phyloP scores from a whole-genome alignment of 1,284 basidiomycete genomes.

The Crepidotus sp. region DNA sequence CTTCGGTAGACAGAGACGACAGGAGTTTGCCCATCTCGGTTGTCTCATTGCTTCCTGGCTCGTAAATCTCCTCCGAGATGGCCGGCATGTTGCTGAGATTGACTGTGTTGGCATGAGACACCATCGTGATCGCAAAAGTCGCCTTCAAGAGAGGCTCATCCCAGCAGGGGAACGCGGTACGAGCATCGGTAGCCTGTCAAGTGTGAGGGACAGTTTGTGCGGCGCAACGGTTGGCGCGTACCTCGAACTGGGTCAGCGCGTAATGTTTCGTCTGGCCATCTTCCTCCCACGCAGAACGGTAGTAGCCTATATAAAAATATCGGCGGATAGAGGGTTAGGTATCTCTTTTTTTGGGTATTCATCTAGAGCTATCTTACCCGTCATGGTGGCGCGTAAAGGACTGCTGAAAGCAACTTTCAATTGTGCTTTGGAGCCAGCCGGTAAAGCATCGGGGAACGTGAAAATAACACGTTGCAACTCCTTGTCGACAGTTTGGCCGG shows the following conservation, averaged over 20 bases:
- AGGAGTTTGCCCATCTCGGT: conserved; percentile 32
- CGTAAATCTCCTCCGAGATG: conserved; percentile 43
- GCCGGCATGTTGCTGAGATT: conserved; percentile 85
- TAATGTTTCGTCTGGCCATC: conserved; percentile 59
- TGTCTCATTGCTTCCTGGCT: conserved; percentile 23
- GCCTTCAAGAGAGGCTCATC: conserved; percentile 93
- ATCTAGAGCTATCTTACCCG: too few species aligned
- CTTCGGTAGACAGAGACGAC: conserved; percentile 26
- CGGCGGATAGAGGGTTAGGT: too few species aligned
- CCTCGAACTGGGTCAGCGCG: conserved; percentile 78
- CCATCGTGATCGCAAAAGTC: conserved; percentile 75
- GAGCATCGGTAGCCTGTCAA: conserved; percentile 75
- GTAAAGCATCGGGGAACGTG: conserved; percentile 44
- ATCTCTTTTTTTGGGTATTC: too few species aligned
- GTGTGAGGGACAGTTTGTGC: conserved; percentile 23
- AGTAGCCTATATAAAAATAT: too few species aligned
- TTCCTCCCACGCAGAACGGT: conserved; percentile 48
- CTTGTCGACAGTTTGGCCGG: conserved; percentile 46
- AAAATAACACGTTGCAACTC: conserved; percentile 59
- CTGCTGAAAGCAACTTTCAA: conserved; percentile 58
- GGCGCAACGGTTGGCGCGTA: conserved; percentile 21
- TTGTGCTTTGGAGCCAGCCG: conserved; percentile 55
- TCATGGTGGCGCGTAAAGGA: conserved; percentile 18
- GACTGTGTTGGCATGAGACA: conserved; percentile 72
- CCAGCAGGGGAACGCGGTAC: conserved; percentile 82